Base-by-base conservation (phyloP, 225 moss, liverwort and hornwort species). In the Antitrichia curtipendula region DNA sequence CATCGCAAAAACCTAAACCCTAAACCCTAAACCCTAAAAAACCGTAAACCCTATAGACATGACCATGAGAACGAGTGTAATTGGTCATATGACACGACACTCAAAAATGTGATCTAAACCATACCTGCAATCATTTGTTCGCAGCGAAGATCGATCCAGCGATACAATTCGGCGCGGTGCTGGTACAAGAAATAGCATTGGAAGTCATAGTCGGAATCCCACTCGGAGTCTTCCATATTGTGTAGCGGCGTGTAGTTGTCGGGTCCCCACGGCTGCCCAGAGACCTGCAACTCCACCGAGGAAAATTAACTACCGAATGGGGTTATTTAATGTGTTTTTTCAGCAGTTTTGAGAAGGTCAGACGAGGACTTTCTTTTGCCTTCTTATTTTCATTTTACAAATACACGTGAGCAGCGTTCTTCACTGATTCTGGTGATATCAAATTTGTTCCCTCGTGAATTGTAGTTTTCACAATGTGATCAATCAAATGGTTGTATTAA, bases 111-210 rank as follows among this genome's bases (percentile, higher is more conserved):
- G 14, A 50, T n/a, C 25, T 24, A n/a, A 77, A 53, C 25, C 56
- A 7, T 50, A 96, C 96, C 96, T 86, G 91, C 92, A 54, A 98
- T 86, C 97, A 98, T 98, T 65, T 96, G 92, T 83, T 98, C 97
- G 75, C 97, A 98, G n/a, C 96, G 95, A 16, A 91, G 95, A 84
- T 98, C 97, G 49, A 98, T 94, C 91, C 94, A 96, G 38, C 79
- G 91, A 85, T 96, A 98, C 68, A 98, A 85, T 40, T 98, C 95
- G 15, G 91, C 88, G 49, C 96, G 93, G 69, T 93, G 93, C 72
- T 91, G 91, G 82, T 94, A 91, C 92, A 98, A 71, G 65, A 96
- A 98, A 76, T 96, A 96, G 89, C 95, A 96, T 77, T 91, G 96
- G 59, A 98, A 98, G 78, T 98, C 96, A 34, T 95, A 95, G 75